Evolutionary conservation across 208 protist genomes (phyloP).

Genomic region (Leptomonas seymouri): DNA sequence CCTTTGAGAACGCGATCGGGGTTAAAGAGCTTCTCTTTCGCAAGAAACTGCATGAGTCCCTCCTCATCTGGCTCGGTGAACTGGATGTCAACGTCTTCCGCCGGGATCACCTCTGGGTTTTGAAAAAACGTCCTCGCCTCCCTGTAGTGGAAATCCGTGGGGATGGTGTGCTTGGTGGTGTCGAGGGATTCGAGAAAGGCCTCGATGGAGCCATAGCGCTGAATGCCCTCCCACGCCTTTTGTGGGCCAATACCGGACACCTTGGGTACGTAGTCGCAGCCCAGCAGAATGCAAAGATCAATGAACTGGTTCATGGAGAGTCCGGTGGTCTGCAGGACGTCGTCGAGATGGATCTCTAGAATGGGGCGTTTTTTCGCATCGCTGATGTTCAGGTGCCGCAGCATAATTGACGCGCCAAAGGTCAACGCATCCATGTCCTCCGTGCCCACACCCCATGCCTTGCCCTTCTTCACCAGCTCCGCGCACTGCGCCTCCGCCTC

Average conservation of each 20-base stretch:
- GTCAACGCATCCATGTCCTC: constrained; percentile 99
- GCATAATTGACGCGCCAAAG: constrained; percentile 96
- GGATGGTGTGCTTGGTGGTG: constrained; percentile 76
- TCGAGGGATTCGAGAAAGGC: constrained; percentile 94
- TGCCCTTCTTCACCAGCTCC: constrained; percentile 93
- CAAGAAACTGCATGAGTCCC: constrained; percentile 97
- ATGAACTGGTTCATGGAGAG: constrained; percentile 97
- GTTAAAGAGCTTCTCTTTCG: constrained; percentile 98
- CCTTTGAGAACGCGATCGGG: constrained; percentile 88
- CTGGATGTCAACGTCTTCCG: constrained; percentile 82
- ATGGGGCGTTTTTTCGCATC: constrained; percentile 97
- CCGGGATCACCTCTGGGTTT: constrained; percentile 88
- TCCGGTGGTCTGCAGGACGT: constrained; percentile 76
- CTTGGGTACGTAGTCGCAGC: constrained; percentile 99
- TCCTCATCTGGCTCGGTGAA: constrained; percentile 97
- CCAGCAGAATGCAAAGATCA: constrained; percentile 99
- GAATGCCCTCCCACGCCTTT: constrained; percentile 95
- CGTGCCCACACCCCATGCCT: constrained; percentile 97
- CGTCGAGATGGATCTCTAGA: constrained; percentile 93
- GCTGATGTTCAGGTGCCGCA: constrained; percentile 96
- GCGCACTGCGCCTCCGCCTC: constrained; percentile 99
- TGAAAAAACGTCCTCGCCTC: constrained; percentile 94
- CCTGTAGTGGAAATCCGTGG: constrained; percentile 89
- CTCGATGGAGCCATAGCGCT: constrained; percentile 96
- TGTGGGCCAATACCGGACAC: constrained; percentile 98